Percentiles rank a stretch among this genome's conserved stretches.
These are phyloP conservation scores for Cutaneotrichosporon sp. DNA, from an alignment of 1,284 basidiomycete genomes.

Conservation along the genomic window DNA sequence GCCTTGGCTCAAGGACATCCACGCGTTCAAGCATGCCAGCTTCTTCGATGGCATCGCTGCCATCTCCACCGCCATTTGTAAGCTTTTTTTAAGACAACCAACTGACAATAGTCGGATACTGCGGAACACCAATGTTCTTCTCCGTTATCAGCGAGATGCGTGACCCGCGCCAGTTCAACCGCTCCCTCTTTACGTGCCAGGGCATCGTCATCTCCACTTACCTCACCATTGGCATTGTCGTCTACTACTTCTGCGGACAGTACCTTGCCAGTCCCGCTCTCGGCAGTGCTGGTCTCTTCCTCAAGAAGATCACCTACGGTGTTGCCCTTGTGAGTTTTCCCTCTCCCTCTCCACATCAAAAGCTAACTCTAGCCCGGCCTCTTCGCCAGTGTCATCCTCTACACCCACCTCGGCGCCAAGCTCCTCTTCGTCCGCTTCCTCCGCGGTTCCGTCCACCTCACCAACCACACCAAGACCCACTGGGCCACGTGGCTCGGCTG, in stretches of 20 bases:
- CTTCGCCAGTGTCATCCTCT: constrained; percentile 29
- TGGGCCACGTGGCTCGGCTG: constrained; percentile 60
- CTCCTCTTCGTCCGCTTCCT: constrained; percentile 39
- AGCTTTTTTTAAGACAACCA: too few relatives aligned
- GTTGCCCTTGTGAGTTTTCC: too few relatives aligned
- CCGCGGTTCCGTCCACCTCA: constrained; percentile 59
- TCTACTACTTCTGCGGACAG: constrained; percentile 43
- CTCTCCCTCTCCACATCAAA: too few relatives aligned
- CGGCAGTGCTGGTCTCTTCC: constrained; percentile 48
- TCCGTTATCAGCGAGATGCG: constrained; percentile 46
- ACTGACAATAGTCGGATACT: constrained; percentile 29
- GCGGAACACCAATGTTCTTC: constrained; percentile 35
- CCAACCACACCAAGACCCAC: constrained; percentile 60
- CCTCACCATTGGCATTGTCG: constrained; percentile 27
- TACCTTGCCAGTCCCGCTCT: constrained; percentile 52
- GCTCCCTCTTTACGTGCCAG: constrained; percentile 33
- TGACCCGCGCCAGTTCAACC: constrained; percentile 35
- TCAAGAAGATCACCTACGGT: constrained; percentile 42
- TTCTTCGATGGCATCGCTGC: constrained; percentile 34
- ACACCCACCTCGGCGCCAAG: constrained; percentile 37
- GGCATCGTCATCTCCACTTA: constrained; percentile 24
- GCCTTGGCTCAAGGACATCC: constrained; percentile 37
- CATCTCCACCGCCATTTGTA: constrained; percentile 24
- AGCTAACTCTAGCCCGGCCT: too few relatives aligned
- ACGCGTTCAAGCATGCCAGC: constrained; percentile 21